These are phyloP conservation scores for Aquilaria yunnanensis DNA, from an alignment of 345 rosid genomes.

Conservation along the genomic window DNA sequence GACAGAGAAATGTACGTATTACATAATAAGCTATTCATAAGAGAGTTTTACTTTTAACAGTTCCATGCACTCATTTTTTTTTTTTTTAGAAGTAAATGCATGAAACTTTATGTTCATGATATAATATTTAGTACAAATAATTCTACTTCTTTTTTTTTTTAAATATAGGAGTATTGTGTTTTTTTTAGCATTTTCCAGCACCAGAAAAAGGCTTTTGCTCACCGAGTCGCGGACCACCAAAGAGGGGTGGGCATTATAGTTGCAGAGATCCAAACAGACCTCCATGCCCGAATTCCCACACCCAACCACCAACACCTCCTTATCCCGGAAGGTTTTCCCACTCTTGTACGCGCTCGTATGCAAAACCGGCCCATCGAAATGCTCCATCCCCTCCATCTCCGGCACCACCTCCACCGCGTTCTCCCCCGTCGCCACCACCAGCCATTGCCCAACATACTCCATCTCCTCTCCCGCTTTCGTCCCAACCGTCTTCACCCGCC, in stretches of 20 bases:
- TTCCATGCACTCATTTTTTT: too few species aligned
- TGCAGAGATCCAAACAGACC: conserved; percentile 81
- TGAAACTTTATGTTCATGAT: too few species aligned
- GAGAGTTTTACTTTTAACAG: too few species aligned
- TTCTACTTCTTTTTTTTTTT: too few species aligned
- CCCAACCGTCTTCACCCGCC: conserved; percentile 46
- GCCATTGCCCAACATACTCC: conserved; percentile 53
- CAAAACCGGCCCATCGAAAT: conserved; percentile 44
- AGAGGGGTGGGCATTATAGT: conserved; percentile 52
- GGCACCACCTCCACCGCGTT: conserved; percentile 73
- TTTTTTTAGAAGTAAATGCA: too few species aligned
- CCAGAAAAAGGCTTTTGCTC: conserved; percentile 11
- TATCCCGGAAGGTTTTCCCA: conserved; percentile 41
- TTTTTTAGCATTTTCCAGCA: too few species aligned
- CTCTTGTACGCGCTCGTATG: conserved; percentile 60
- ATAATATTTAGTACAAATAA: too few species aligned
- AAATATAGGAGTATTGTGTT: too few species aligned
- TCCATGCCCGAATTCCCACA: conserved; percentile 99
- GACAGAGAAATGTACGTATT: too few species aligned
- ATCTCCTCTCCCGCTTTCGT: conserved; percentile 22
- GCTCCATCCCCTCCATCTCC: conserved; percentile 44
- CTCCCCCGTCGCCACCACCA: conserved; percentile 80
- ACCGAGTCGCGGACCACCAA: conserved; percentile 83
- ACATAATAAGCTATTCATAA: too few species aligned
- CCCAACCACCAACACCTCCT: conserved; percentile 73